phyloP scores from a whole-genome alignment of 2,329 filamentous ascomycete species.

The Diaporthe australafricana region DNA sequence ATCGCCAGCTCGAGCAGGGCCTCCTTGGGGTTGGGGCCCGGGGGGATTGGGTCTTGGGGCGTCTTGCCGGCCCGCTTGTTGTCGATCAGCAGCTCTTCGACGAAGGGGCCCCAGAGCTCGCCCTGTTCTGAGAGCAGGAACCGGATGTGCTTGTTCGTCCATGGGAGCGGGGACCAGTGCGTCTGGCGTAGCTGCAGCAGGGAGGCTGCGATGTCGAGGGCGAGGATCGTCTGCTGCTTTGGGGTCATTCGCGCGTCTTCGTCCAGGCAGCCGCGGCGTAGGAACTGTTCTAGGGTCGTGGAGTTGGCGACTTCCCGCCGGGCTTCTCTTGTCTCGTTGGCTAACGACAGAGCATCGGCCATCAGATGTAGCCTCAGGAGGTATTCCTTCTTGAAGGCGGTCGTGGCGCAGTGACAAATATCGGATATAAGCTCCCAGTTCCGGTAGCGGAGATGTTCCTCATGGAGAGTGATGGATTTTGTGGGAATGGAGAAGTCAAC shows the following conservation, averaged over 20 bases:
- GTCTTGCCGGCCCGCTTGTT: background rate
- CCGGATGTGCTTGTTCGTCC: conserved; percentile 2
- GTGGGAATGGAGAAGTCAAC: background rate
- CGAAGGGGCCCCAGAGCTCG: background rate
- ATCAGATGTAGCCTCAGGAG: background rate
- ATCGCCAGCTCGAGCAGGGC: background rate
- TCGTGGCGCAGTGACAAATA: conserved; percentile 2
- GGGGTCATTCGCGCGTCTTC: conserved; percentile 3
- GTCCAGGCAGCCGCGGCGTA: background rate
- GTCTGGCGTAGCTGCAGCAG: conserved; percentile 4
- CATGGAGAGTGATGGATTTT: background rate
- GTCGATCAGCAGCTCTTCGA: background rate
- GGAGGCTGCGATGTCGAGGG: conserved; percentile 1
- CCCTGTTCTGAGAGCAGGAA: background rate
- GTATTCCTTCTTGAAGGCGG: background rate
- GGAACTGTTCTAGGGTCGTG: background rate
- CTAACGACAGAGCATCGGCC: background rate
- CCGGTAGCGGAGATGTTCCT: background rate
- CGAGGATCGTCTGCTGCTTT: background rate
- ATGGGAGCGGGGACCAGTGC: background rate
- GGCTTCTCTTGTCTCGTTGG: background rate
- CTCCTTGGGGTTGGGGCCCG: background rate
- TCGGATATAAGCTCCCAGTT: background rate
- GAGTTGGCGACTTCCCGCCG: background rate
- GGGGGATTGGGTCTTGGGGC: background rate